Percentiles rank a stretch among this genome's conserved stretches.
Evolutionary conservation across 1,284 basidiomycete species (phyloP).

Genomic region (Peniophora sp.): DNA sequence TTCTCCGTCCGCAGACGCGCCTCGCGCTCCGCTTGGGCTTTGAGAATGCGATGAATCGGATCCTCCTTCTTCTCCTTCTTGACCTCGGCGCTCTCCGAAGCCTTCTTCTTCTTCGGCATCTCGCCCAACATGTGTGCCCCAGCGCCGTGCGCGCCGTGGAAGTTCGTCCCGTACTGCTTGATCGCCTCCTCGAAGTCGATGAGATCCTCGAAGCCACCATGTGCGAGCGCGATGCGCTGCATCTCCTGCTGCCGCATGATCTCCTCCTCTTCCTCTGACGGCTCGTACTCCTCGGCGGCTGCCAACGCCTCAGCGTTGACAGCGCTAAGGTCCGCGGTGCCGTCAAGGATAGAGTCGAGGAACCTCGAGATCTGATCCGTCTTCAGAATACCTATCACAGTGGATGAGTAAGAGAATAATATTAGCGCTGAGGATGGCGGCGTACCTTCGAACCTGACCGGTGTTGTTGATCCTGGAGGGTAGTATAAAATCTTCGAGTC

Average conservation of each 20-base stretch:
- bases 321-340: conserved; percentile 45
- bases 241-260: conserved; percentile 43
- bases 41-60: conserved; percentile 20
- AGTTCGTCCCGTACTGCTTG: conserved; percentile 33
- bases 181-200: conserved; percentile 47
- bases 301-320: conserved; percentile 28
- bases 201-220: conserved; percentile 40
- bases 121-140: conserved; percentile 34
- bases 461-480: conserved; percentile 43
- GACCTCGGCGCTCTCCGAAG: conserved; percentile 1
- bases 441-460: conserved; percentile 54
- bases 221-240: conserved; percentile 41
- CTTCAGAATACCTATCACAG: conserved; percentile 47
- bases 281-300: conserved; percentile 24
- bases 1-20: conserved; percentile 15
- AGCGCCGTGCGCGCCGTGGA: conserved; percentile 35
- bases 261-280: conserved; percentile 33
- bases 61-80: conserved; percentile 16
- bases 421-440: neutral
- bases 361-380: conserved; percentile 59
- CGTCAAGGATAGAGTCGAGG: conserved; percentile 60
- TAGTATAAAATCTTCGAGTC: conserved; percentile 62
- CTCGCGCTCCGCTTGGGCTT: conserved; percentile 19
- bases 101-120: conserved; percentile 14
- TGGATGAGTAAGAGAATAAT: neutral